Conservation (phyloP, 306 rosid species). For the Acacia melanoxylon region DNA sequence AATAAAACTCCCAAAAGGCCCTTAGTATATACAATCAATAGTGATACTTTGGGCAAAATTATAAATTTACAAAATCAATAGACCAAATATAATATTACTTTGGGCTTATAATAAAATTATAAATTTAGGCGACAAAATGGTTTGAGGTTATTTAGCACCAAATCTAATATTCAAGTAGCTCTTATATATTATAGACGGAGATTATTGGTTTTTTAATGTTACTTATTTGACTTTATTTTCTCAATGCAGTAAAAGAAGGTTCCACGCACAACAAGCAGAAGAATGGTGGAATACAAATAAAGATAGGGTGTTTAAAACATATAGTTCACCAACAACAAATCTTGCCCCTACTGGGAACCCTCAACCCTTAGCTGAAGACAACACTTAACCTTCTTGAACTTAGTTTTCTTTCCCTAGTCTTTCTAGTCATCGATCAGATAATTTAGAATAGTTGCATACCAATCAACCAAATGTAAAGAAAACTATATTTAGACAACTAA, state of each 20-base stretch:
- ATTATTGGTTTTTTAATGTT: not conserved
- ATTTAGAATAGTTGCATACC: not conserved
- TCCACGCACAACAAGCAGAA: constrained; percentile 52
- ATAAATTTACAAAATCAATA: too few species aligned
- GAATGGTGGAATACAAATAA: constrained; percentile 69
- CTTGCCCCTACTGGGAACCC: constrained; percentile 1
- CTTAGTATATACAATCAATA: too few species aligned
- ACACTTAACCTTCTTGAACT: constrained; percentile 28
- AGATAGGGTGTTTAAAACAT: constrained; percentile 54
- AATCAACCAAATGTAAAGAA: not conserved
- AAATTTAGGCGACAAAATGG: too few species aligned
- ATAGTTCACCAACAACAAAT: constrained; percentile 14
- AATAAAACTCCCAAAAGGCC: too few species aligned
- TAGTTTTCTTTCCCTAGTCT: constrained; percentile 20
- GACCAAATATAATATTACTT: too few species aligned
- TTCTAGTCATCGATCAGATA: not conserved
- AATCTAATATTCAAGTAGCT: too few species aligned
- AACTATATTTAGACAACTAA: not conserved
- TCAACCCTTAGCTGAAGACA: constrained; percentile 20
- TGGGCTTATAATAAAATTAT: too few species aligned
- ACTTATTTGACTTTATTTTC: not conserved
- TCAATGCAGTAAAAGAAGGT: constrained; percentile 53
- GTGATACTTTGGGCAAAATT: too few species aligned
- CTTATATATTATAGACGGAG: too few species aligned
- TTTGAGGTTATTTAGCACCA: too few species aligned